These are phyloP conservation scores for Citrullus amarus DNA, from an alignment of 306 rosid species.

Conservation along the genomic window DNA sequence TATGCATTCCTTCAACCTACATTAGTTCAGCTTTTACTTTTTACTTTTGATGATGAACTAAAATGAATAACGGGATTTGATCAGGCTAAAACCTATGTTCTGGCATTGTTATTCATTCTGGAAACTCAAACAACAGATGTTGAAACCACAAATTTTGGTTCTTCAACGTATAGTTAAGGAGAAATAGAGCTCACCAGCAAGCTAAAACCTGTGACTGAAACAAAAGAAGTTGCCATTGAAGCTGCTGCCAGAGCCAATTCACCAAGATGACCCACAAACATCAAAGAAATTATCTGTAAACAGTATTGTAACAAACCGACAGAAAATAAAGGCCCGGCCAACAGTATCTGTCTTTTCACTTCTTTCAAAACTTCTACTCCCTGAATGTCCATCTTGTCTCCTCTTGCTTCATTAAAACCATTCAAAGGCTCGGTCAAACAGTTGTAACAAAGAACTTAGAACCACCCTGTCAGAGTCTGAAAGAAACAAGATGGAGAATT, in stretches of 20 bases:
- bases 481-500: background rate
- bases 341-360: slow-evolving; percentile 15
- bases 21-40: too few relatives aligned
- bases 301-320: slow-evolving; percentile 16
- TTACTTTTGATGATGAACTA: too few relatives aligned
- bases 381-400: background rate
- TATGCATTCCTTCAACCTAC: background rate
- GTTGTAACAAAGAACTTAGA: background rate
- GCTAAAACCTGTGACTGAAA: slow-evolving; percentile 17
- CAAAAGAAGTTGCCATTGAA: slow-evolving; percentile 21
- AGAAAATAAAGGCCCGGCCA: slow-evolving; percentile 21
- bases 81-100: too few relatives aligned
- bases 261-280: slow-evolving; percentile 1
- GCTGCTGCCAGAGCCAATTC: slow-evolving; percentile 23
- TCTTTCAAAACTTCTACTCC: slow-evolving; percentile 10
- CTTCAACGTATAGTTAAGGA: background rate
- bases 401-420: background rate
- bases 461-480: background rate
- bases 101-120: too few relatives aligned
- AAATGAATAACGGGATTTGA: too few relatives aligned
- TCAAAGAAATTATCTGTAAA: slow-evolving; percentile 16
- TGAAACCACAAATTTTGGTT: background rate
- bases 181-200: slow-evolving; percentile 13
- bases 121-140: background rate
- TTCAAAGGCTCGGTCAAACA: background rate